Evolutionary conservation across 805 yeast species (phyloP).

Genomic region (Torulaspora franciscae): DNA sequence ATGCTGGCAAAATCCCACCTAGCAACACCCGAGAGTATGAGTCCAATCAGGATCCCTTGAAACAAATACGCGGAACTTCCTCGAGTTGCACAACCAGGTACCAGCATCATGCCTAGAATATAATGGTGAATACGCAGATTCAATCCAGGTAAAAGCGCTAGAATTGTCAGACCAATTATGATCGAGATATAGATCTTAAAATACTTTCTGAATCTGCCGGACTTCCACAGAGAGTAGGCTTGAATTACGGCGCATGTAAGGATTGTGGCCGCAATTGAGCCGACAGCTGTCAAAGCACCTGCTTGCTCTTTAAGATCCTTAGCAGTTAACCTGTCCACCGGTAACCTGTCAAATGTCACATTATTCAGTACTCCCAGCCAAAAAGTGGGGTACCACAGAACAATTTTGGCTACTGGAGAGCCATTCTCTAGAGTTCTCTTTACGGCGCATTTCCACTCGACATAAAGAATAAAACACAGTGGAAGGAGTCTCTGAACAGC

Average conservation of each 20-base stretch:
- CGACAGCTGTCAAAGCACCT: slow-evolving; percentile 66
- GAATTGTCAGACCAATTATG: slow-evolving; percentile 40
- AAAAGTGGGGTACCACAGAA: slow-evolving; percentile 68
- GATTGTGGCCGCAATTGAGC: slow-evolving; percentile 45
- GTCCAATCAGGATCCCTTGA: slow-evolving; percentile 81
- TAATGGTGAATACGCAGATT: slow-evolving; percentile 78
- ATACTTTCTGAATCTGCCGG: slow-evolving; percentile 62
- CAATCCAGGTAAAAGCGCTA: slow-evolving; percentile 57
- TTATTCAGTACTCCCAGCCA: slow-evolving; percentile 85
- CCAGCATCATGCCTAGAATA: slow-evolving; percentile 65
- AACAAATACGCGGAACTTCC: slow-evolving; percentile 66
- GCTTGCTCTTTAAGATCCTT: slow-evolving; percentile 69
- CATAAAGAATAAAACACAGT: slow-evolving; percentile 61
- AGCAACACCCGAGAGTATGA: slow-evolving; percentile 77
- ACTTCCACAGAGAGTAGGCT: slow-evolving; percentile 73
- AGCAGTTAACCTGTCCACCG: slow-evolving; percentile 76
- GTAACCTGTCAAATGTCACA: slow-evolving; percentile 80
- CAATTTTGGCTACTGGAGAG: slow-evolving; percentile 38
- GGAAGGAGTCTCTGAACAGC: slow-evolving; percentile 77
- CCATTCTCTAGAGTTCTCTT: slow-evolving; percentile 45
- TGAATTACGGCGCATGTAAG: slow-evolving; percentile 60
- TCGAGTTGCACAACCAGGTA: slow-evolving; percentile 79
- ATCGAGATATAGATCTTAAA: slow-evolving; percentile 49
- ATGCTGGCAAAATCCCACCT: slow-evolving; percentile 93
- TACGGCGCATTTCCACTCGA: slow-evolving; percentile 58